phyloP scores from a whole-genome alignment of 2,329 filamentous ascomycete genomes.

The Nemania sp. region DNA sequence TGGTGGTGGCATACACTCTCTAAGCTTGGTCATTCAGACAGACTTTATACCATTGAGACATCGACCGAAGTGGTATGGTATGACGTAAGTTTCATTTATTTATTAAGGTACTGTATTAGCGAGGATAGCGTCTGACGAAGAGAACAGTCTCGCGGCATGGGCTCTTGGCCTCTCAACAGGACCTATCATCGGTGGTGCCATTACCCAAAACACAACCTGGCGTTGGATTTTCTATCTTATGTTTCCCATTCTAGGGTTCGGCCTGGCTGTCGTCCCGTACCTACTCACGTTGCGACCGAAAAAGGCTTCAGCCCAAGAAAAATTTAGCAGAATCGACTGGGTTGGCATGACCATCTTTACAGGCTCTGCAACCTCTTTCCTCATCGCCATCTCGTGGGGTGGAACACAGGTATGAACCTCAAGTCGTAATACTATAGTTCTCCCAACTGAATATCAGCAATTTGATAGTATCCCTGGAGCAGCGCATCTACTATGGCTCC shows the following conservation, averaged over 20 bases:
- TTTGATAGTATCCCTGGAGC: neutral
- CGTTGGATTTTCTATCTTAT: neutral
- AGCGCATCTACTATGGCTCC: neutral
- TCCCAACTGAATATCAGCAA: neutral
- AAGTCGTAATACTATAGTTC: neutral
- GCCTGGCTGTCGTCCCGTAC: neutral
- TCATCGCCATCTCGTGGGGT: neutral
- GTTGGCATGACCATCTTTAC: neutral
- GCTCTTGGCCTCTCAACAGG: conserved; percentile 43
- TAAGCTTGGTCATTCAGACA: conserved; percentile 54
- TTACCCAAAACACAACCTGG: neutral
- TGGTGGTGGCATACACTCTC: conserved; percentile 55
- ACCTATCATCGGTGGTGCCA: conserved; percentile 54
- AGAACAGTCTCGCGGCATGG: conserved; percentile 9
- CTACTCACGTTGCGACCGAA: neutral
- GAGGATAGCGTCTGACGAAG: too few relatives aligned
- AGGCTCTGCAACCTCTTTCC: neutral
- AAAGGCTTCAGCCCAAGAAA: neutral
- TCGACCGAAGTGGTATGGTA: conserved; percentile 55
- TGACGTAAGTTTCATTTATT: conserved; percentile 39
- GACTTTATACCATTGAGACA: conserved; percentile 56
- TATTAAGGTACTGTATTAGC: too few relatives aligned
- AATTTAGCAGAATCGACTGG: neutral
- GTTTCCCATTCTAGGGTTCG: neutral
- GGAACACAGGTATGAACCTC: neutral